Evolutionary conservation across 345 rosid species (phyloP).

Genomic region (Citropsis articulata): DNA sequence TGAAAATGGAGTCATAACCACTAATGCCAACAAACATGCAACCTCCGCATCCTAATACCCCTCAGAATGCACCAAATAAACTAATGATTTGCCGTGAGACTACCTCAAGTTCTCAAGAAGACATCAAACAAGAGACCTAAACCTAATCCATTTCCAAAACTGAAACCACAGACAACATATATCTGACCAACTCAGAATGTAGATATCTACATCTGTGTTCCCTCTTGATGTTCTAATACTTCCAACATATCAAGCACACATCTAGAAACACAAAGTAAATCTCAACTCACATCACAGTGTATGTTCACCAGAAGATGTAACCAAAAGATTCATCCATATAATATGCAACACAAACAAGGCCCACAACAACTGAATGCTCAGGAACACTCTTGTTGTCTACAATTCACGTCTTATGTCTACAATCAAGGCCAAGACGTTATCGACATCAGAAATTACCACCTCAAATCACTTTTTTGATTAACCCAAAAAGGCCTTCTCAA

Average conservation of each 20-base stretch:
- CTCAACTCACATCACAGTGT: background rate
- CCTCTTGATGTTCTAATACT: background rate
- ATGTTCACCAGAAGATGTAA: no score
- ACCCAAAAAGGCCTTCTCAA: background rate
- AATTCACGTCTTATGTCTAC: no score
- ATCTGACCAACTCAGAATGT: background rate
- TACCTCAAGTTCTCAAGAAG: background rate
- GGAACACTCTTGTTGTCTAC: no score
- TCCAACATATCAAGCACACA: background rate
- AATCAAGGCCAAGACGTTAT: no score
- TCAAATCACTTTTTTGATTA: no score
- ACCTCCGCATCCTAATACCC: background rate
- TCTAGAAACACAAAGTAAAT: background rate
- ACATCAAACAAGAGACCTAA: background rate
- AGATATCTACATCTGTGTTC: background rate
- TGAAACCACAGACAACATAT: background rate
- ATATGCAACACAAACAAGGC: no score
- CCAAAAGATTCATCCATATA: background rate
- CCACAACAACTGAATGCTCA: no score
- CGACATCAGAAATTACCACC: background rate
- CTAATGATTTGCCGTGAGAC: background rate
- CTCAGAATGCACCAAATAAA: background rate
- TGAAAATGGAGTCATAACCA: background rate
- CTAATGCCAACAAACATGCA: background rate
- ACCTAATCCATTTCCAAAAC: background rate